Percentiles rank a stretch among this genome's conserved stretches.
Conservation (phyloP, 768 basidiomycete genomes). For the Rhodotorula paludigena region DNA sequence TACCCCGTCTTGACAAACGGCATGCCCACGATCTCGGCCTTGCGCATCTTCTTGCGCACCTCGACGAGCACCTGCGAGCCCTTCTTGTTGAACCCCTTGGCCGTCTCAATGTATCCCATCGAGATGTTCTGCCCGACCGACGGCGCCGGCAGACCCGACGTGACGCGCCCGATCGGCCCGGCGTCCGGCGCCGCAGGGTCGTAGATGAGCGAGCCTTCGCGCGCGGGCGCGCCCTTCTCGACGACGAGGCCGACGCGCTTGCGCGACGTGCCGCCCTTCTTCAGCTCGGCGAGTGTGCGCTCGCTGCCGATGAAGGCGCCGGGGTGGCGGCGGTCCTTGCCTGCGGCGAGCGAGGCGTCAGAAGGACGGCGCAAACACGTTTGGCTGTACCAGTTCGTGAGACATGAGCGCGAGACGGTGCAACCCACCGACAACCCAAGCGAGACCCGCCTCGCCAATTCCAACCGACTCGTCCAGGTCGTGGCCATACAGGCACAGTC, state of each 20-base stretch:
- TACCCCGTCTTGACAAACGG: constrained; percentile 83
- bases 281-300: constrained; percentile 66
- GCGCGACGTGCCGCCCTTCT: constrained; percentile 61
- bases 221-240: constrained; percentile 70
- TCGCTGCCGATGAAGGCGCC: constrained; percentile 72
- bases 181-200: constrained; percentile 1
- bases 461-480: constrained; percentile 82
- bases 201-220: constrained; percentile 47
- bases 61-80: constrained; percentile 79
- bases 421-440: constrained; percentile 82
- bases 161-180: constrained; percentile 59
- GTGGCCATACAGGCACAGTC: constrained; percentile 93
- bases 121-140: constrained; percentile 85
- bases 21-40: constrained; percentile 71
- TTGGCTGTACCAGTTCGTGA: too few relatives aligned
- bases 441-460: constrained; percentile 83
- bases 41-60: constrained; percentile 72
- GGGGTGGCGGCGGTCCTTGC: constrained; percentile 69
- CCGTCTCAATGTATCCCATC: constrained; percentile 77
- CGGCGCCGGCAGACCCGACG: constrained; percentile 93
- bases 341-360: constrained; percentile 53
- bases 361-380: constrained; percentile 5
- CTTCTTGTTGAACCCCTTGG: constrained; percentile 74
- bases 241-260: constrained; percentile 77
- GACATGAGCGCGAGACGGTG: too few relatives aligned